These are phyloP conservation scores for Noccaea bulbosa DNA, from an alignment of 345 rosid species.

Conservation along the genomic window DNA sequence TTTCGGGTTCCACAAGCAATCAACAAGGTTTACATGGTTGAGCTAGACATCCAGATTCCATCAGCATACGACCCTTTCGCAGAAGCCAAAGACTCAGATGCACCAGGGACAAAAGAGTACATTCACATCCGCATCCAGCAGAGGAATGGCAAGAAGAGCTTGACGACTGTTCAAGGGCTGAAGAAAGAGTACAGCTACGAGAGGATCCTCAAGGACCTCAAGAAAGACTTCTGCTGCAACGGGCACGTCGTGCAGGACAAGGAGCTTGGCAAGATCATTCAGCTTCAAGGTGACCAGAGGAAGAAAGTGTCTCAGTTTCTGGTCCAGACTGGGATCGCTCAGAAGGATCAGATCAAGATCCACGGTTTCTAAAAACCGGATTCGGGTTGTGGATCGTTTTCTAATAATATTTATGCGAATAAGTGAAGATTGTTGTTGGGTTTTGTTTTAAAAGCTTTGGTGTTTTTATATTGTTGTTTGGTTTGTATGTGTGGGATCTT, in stretches of 20 bases:
- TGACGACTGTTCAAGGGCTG: constrained; percentile 78
- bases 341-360: constrained; percentile 80
- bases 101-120: constrained; percentile 61
- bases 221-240: constrained; percentile 86
- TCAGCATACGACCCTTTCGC: constrained; percentile 71
- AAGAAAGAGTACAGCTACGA: constrained; percentile 69
- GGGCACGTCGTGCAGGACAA: constrained; percentile 89
- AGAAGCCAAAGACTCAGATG: constrained; percentile 58
- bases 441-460: background rate
- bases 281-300: constrained; percentile 96
- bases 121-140: constrained; percentile 78
- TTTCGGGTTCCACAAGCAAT: constrained; percentile 18
- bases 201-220: constrained; percentile 78
- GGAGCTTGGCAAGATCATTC: constrained; percentile 84
- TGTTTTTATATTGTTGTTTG: background rate
- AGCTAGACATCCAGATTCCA: constrained; percentile 62
- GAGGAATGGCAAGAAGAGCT: constrained; percentile 81
- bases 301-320: constrained; percentile 77
- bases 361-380: constrained; percentile 63
- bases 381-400: background rate
- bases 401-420: constrained; percentile 1
- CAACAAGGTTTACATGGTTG: constrained; percentile 74
- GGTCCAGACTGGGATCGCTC: constrained; percentile 59
- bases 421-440: background rate
- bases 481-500: constrained; percentile 4